Percentiles rank a stretch among this genome's conserved stretches.
These are phyloP conservation scores for Avena insularis DNA, from an alignment of 176 grass and related monocot species.

Conservation along the genomic window DNA sequence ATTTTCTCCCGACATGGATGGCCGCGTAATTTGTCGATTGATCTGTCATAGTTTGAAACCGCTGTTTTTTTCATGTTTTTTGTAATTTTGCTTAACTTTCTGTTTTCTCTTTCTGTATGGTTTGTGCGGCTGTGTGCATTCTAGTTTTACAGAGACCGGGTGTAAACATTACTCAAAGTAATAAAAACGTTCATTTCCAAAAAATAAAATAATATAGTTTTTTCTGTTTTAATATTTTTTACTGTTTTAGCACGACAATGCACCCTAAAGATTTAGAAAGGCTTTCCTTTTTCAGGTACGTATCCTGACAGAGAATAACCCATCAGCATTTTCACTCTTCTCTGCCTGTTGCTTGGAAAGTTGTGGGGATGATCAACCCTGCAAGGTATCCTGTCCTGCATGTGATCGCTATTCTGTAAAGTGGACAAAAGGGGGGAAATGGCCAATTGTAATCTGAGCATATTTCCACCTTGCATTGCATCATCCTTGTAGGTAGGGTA, in stretches of 20 bases:
- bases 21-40: too few relatives aligned
- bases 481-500: background rate
- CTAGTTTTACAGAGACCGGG: too few relatives aligned
- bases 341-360: background rate
- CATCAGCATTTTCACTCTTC: background rate
- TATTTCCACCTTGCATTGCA: background rate
- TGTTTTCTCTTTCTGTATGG: too few relatives aligned
- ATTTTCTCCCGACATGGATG: too few relatives aligned
- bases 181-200: too few relatives aligned
- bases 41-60: too few relatives aligned
- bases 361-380: slow-evolving; percentile 27
- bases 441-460: background rate
- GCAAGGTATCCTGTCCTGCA: slow-evolving; percentile 23
- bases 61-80: too few relatives aligned
- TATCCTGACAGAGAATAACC: background rate
- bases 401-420: slow-evolving; percentile 40
- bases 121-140: too few relatives aligned
- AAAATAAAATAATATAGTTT: too few relatives aligned
- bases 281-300: background rate
- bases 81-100: too few relatives aligned
- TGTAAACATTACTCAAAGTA: too few relatives aligned
- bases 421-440: background rate
- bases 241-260: background rate
- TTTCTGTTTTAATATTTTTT: too few relatives aligned
- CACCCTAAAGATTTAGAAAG: background rate